Conservation (phyloP, 148 eudicot species). For the Polygonum aviculare region DNA sequence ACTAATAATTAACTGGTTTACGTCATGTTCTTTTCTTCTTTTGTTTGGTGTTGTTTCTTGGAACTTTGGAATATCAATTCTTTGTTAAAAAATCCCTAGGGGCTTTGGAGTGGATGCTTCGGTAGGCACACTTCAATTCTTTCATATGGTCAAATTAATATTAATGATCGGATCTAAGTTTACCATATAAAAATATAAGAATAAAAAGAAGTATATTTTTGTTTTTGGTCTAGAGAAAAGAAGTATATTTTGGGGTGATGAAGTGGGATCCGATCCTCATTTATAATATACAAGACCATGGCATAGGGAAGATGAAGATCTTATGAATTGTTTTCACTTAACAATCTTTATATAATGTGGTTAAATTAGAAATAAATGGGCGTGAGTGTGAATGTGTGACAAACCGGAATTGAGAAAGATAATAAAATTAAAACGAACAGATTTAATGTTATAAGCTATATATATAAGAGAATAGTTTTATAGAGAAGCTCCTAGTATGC, state of each 20-base stretch:
- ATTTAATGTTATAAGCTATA: too few relatives aligned
- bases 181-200: too few relatives aligned
- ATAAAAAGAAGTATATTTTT: too few relatives aligned
- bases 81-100: background rate
- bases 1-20: background rate
- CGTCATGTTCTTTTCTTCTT: background rate
- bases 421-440: too few relatives aligned
- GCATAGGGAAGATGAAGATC: background rate
- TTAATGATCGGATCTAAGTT: background rate
- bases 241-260: background rate
- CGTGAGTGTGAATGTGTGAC: too few relatives aligned
- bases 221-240: too few relatives aligned
- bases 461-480: too few relatives aligned
- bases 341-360: too few relatives aligned
- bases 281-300: background rate
- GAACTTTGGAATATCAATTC: background rate
- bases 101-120: background rate
- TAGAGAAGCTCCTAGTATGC: too few relatives aligned
- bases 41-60: background rate
- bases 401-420: too few relatives aligned
- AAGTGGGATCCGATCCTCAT: background rate
- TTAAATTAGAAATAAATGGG: too few relatives aligned
- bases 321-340: too few relatives aligned
- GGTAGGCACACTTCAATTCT: background rate
- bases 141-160: background rate